phyloP scores from a whole-genome alignment of 2,329 filamentous ascomycete genomes.

The Penicillium brasilianum region DNA sequence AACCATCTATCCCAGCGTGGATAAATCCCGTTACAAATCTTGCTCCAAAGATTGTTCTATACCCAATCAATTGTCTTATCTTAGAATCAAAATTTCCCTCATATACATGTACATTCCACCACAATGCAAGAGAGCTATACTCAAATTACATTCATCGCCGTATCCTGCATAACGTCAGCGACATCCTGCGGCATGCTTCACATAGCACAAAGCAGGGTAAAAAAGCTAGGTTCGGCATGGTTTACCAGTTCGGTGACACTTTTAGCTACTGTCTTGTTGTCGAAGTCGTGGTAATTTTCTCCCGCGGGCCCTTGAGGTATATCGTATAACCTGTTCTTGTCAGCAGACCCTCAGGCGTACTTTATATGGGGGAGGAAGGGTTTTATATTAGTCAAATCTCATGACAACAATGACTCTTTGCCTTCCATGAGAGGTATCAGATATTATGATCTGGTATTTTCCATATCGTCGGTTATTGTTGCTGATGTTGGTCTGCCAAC shows the following conservation, averaged over 20 bases:
- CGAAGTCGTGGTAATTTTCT: not conserved
- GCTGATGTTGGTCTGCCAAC: constrained; percentile 31
- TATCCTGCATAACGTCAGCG: constrained; percentile 9
- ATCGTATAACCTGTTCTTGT: not conserved
- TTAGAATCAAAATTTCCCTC: not conserved
- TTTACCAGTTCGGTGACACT: not conserved
- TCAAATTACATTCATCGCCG: not conserved
- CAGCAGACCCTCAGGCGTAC: not conserved
- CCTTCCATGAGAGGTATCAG: constrained; percentile 28
- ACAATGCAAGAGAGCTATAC: not conserved
- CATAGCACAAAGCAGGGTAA: not conserved
- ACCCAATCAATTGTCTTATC: constrained; percentile 27
- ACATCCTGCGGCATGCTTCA: constrained; percentile 7
- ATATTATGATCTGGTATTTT: constrained; percentile 32
- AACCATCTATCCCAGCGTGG: not conserved
- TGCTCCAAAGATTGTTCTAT: constrained; percentile 20
- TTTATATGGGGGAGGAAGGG: too few species aligned
- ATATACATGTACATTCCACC: not conserved
- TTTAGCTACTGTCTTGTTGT: not conserved
- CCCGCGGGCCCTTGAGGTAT: not conserved
- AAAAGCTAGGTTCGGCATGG: not conserved
- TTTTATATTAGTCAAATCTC: too few species aligned
- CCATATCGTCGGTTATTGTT: constrained; percentile 41
- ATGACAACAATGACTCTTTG: constrained; percentile 40
- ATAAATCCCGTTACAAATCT: not conserved